phyloP scores from a whole-genome alignment of 2,329 filamentous ascomycete species.

The Huntiella decipiens region DNA sequence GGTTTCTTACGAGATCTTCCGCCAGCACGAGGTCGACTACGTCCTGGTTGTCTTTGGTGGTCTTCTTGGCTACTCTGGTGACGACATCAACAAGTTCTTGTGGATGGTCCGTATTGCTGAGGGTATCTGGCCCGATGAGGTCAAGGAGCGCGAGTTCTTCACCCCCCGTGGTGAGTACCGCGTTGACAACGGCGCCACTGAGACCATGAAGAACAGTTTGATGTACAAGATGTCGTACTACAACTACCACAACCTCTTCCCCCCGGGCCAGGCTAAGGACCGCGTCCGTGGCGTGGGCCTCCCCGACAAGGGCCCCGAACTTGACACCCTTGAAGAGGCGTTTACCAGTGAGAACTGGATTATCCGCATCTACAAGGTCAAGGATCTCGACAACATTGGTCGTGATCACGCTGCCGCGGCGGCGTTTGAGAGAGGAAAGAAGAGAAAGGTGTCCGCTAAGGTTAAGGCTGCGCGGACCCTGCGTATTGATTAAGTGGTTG shows the following conservation, averaged over 20 bases:
- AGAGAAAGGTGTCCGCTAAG: constrained; percentile 61
- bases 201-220: constrained; percentile 97
- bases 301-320: constrained; percentile 66
- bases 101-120: constrained; percentile 99
- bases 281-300: constrained; percentile 67
- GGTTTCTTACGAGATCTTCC: constrained; percentile 96
- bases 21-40: constrained; percentile 96
- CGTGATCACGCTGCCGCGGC: constrained; percentile 57
- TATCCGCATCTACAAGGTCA: constrained; percentile 98
- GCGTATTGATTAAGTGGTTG: constrained; percentile 42
- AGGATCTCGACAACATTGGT: constrained; percentile 90
- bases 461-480: constrained; percentile 45
- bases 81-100: constrained; percentile 99
- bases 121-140: constrained; percentile 98
- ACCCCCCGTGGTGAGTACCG: constrained; percentile 85
- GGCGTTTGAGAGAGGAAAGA: constrained; percentile 59
- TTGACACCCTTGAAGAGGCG: constrained; percentile 84
- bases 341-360: constrained; percentile 99
- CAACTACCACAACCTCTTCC: constrained; percentile 88
- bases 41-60: constrained; percentile 95
- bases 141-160: constrained; percentile 94
- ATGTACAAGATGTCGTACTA: constrained; percentile 99
- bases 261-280: constrained; percentile 72
- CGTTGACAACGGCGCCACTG: constrained; percentile 80
- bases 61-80: constrained; percentile 87